A percentile compares a stretch with the other conserved stretches of the same genome.
Conservation (phyloP, 2,329 filamentous ascomycete genomes). For the Arthrocladium fulminans region DNA sequence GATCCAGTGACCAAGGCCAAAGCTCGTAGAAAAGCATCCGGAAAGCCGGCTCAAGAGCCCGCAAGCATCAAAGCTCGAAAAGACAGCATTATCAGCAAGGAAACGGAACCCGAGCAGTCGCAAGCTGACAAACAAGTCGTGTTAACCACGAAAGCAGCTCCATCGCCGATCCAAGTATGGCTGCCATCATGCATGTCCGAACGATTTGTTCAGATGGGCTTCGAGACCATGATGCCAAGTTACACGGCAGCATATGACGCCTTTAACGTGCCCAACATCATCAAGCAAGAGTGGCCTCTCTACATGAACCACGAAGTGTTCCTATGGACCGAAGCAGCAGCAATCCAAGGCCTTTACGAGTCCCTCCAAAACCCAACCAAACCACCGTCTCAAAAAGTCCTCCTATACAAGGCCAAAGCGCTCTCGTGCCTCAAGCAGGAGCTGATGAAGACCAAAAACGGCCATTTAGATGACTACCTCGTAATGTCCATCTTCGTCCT, state of each 20-base stretch:
- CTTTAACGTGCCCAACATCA: slow-evolving; percentile 5
- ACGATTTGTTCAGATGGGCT: slow-evolving; percentile 1
- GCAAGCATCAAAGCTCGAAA: background rate
- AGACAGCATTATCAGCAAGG: background rate
- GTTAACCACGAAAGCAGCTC: background rate
- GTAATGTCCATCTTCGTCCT: slow-evolving; percentile 4
- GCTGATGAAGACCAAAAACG: background rate
- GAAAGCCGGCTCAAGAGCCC: background rate
- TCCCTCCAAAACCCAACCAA: background rate
- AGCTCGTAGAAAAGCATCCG: background rate
- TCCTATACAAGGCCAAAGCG: background rate
- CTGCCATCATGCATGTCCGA: slow-evolving; percentile 4
- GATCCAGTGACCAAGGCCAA: background rate
- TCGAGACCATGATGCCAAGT: slow-evolving; percentile 5
- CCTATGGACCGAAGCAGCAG: slow-evolving; percentile 5
- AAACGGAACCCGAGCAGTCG: background rate
- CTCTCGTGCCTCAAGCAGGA: slow-evolving; percentile 2
- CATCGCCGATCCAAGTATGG: slow-evolving; percentile 3
- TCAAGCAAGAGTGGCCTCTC: slow-evolving; percentile 3
- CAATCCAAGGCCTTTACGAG: slow-evolving; percentile 6
- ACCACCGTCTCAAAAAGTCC: background rate
- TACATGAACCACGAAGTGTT: slow-evolving; percentile 7
- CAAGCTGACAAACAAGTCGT: background rate
- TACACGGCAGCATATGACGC: slow-evolving; percentile 6
- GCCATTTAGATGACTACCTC: slow-evolving; percentile 5